phyloP scores from a whole-genome alignment of 208 protist genomes.

The Trichomonas gallinae region DNA sequence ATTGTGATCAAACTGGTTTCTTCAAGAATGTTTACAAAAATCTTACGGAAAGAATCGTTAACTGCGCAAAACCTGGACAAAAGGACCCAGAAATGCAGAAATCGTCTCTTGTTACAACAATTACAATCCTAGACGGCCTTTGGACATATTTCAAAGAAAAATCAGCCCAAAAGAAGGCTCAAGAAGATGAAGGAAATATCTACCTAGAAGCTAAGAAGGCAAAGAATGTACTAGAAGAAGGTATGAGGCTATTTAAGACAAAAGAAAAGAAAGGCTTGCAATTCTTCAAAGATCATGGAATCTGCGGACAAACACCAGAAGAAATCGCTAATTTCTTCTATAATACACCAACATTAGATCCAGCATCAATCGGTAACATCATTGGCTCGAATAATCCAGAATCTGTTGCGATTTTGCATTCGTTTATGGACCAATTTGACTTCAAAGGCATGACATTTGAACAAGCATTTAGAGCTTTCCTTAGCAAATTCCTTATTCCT shows the following conservation, averaged over 20 bases:
- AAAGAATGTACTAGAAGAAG: background rate
- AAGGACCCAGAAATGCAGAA: background rate
- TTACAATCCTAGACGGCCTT: background rate
- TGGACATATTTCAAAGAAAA: conserved; percentile 17
- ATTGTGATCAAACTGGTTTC: conserved; percentile 11
- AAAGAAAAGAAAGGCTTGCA: background rate
- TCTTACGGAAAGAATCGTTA: background rate
- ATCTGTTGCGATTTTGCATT: background rate
- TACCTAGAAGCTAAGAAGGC: background rate
- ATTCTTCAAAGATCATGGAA: background rate
- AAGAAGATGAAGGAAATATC: background rate
- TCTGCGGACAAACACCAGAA: background rate
- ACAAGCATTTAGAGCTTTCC: conserved; percentile 19
- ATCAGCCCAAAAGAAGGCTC: background rate
- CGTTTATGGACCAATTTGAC: background rate
- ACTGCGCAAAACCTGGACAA: background rate
- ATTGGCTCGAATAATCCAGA: background rate
- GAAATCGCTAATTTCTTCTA: background rate
- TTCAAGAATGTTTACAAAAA: background rate
- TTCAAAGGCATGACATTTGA: conserved; percentile 13
- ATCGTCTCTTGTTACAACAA: background rate
- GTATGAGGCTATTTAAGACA: background rate
- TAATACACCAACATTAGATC: background rate
- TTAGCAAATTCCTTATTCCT: conserved; percentile 37
- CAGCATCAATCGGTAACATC: background rate